Evolutionary conservation across 208 protist genomes (phyloP).

Genomic region (Entamoeba invadens): DNA sequence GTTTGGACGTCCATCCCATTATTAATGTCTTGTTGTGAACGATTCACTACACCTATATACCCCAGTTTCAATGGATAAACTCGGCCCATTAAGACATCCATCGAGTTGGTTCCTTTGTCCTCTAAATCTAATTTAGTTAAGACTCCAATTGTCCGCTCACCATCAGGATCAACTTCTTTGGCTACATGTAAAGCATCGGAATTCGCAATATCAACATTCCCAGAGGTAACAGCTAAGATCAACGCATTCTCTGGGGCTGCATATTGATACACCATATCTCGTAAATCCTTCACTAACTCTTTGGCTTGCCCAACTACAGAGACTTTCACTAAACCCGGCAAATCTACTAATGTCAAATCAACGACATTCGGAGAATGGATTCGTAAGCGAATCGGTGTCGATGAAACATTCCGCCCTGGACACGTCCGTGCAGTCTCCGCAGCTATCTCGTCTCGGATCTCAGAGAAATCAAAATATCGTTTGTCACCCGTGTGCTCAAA

Average conservation of each 20-base stretch:
- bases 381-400: slow-evolving; percentile 83
- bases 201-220: slow-evolving; percentile 95
- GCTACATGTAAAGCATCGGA: slow-evolving; percentile 88
- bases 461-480: slow-evolving; percentile 75
- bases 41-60: slow-evolving; percentile 25
- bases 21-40: slow-evolving; percentile 31
- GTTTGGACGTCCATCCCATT: neutral
- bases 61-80: slow-evolving; percentile 14
- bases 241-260: slow-evolving; percentile 73
- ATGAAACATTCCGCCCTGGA: slow-evolving; percentile 70
- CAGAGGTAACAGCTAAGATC: slow-evolving; percentile 61
- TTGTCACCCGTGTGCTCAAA: slow-evolving; percentile 60
- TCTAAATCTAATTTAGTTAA: slow-evolving; percentile 97
- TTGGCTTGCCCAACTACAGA: slow-evolving; percentile 85
- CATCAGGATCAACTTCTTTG: slow-evolving; percentile 78
- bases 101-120: slow-evolving; percentile 58
- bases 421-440: slow-evolving; percentile 77
- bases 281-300: slow-evolving; percentile 85
- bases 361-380: slow-evolving; percentile 68
- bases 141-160: slow-evolving; percentile 85
- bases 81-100: neutral
- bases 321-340: slow-evolving; percentile 95
- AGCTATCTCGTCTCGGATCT: slow-evolving; percentile 79
- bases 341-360: slow-evolving; percentile 94
- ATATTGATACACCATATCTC: slow-evolving; percentile 81